Base-by-base conservation (phyloP, 148 eudicot species). In the Cornus florida region DNA sequence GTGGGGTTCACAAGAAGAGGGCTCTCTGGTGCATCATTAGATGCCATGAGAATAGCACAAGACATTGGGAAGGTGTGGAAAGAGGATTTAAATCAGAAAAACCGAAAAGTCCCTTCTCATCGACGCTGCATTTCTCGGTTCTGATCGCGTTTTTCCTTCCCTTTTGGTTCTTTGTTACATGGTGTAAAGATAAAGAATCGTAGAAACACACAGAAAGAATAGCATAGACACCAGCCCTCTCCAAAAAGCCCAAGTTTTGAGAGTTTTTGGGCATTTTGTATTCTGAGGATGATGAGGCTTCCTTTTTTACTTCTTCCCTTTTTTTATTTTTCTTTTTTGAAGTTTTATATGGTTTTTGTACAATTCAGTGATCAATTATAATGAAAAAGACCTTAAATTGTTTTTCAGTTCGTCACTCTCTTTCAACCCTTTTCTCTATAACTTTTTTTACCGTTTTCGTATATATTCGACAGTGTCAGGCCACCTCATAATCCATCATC, bases 1-100 rank as follows among this genome's bases (percentile, higher is more conserved):
- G 92, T 87, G 73, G 98, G 98, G 67, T 95, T 95, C 81, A 90
- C 98, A 79, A 88, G 91, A 82, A 89, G 84, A 91, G 97, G 98
- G 82, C 90, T 91, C 0, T 81, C 98, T 35, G 98, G 98, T 79
- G 93, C 90, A 67, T 88, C 97, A 10, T 76, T 72, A 8, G 98
- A 95, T 78, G 97, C 98, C 3, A 71, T 77, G 0, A 90, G 82
- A 73, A 87, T 90, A 73, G 90, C 98, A 33, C 78, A 88, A 80
- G 97, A 95, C 60, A 92, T 95, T 80, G 85, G 86, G 73, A 77
- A 72, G 39, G 87, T 86, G 13, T 92, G 92, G 86, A 91, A 92
- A 71, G 80, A 88, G 23, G 93, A 93, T 62, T 82, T 91, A 53
- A 86, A 73, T 6, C 94, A 90, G 71, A 93, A 86, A 53, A 95